Percentiles rank a stretch among this genome's conserved stretches.
Conservation (phyloP, 331 rosid species). For the Acacia pycnantha region DNA sequence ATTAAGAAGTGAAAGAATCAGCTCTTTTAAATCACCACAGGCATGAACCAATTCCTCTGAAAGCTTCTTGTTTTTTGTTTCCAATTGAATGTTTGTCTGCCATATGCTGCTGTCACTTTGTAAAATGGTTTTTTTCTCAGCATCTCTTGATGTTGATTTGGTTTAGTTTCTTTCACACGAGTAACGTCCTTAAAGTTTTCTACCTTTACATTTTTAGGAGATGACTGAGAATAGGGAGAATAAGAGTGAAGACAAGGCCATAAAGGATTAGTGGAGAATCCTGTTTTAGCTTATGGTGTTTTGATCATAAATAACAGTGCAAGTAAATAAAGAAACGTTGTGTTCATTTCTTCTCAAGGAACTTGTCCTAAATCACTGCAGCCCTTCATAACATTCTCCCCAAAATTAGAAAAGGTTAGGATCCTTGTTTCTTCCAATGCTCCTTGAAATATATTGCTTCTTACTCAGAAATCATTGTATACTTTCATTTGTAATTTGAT, state of each 20-base stretch:
- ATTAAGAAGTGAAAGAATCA: background rate
- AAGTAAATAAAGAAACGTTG: slow-evolving; percentile 21
- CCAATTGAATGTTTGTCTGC: background rate
- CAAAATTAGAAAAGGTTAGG: background rate
- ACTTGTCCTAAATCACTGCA: background rate
- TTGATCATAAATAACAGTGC: slow-evolving; percentile 33
- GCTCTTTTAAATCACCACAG: background rate
- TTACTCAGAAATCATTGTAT: background rate
- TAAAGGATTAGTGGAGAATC: slow-evolving; percentile 39
- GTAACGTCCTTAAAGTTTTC: background rate
- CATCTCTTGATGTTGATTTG: slow-evolving; percentile 18
- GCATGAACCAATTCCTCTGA: background rate
- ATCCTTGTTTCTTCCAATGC: background rate
- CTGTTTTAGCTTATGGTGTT: slow-evolving; percentile 27
- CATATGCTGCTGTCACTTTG: background rate
- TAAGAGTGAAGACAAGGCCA: slow-evolving; percentile 10
- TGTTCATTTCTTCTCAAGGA: no score
- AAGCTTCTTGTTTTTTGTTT: background rate
- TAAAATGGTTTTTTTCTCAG: background rate
- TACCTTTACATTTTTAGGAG: slow-evolving; percentile 12
- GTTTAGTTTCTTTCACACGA: background rate
- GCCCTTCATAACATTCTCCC: background rate
- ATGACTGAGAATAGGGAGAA: slow-evolving; percentile 21
- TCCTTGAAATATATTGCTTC: background rate
- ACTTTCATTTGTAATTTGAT: background rate